Conservation (phyloP, 352 stramenopile species). For the Phytopythium sindhum region DNA sequence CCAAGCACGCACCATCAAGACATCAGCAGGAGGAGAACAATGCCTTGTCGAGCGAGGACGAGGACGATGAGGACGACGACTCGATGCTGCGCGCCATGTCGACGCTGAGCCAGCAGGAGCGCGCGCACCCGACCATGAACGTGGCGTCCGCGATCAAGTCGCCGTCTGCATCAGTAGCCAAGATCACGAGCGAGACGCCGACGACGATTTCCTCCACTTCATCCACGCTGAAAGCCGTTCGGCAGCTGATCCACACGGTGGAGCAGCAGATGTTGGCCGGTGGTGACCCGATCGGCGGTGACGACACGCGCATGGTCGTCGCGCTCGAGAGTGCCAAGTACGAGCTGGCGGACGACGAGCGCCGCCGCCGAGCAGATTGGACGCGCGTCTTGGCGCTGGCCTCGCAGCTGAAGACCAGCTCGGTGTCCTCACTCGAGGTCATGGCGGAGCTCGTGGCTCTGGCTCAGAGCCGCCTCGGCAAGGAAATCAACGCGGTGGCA, state of each 20-base stretch:
- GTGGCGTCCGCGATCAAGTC: too few species aligned
- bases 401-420: background rate
- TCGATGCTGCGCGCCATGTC: conserved; percentile 23
- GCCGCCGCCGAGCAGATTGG: background rate
- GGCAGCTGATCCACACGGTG: background rate
- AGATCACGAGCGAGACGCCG: background rate
- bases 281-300: too few species aligned
- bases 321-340: conserved; percentile 5
- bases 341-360: conserved; percentile 1
- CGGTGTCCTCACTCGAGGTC: background rate
- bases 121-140: background rate
- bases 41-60: background rate
- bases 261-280: background rate
- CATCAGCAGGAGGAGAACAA: background rate
- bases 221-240: background rate
- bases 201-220: background rate
- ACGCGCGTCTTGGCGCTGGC: conserved; percentile 5
- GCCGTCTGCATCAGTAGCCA: background rate
- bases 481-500: background rate
- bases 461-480: background rate
- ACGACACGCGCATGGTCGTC: background rate
- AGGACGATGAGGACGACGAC: conserved; percentile 18
- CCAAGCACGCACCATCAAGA: background rate
- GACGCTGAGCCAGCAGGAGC: conserved; percentile 25
- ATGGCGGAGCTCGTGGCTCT: background rate